Evolutionary conservation across 1,284 basidiomycete species (phyloP).

Genomic region (Irpex sp.): DNA sequence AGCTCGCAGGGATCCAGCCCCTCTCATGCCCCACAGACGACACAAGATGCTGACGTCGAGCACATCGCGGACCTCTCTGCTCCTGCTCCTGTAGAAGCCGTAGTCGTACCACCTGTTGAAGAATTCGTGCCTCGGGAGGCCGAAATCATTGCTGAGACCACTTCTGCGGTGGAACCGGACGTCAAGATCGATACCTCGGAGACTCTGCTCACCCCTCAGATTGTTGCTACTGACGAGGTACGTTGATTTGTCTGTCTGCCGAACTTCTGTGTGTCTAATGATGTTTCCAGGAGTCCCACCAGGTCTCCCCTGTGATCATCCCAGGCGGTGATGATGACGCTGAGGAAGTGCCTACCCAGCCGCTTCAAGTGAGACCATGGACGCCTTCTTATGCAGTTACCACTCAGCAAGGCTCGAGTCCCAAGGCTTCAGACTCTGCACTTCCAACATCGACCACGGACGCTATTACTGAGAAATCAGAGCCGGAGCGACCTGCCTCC

Average conservation of each 20-base stretch:
- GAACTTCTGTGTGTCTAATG: neutral
- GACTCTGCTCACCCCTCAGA: constrained; percentile 8
- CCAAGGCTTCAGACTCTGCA: neutral
- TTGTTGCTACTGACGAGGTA: constrained; percentile 10
- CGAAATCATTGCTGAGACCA: neutral
- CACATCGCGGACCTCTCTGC: constrained; percentile 16
- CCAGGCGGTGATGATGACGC: neutral
- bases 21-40: constrained; percentile 15
- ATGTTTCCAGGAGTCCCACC: neutral
- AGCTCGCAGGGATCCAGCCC: constrained; percentile 15
- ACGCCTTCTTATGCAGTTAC: constrained; percentile 15
- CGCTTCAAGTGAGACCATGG: constrained; percentile 8
- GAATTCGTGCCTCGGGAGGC: constrained; percentile 2
- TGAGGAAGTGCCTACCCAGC: neutral
- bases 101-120: constrained; percentile 1
- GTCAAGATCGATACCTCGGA: neutral
- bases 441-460: neutral
- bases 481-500: neutral
- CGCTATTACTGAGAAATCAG: neutral
- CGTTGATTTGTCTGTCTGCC: neutral
- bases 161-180: constrained; percentile 4
- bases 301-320: neutral
- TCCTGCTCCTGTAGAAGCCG: constrained; percentile 3
- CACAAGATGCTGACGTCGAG: constrained; percentile 17
- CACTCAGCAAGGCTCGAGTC: constrained; percentile 9